phyloP scores from a whole-genome alignment of 1,284 basidiomycete species.

The Boletus holoroseus region DNA sequence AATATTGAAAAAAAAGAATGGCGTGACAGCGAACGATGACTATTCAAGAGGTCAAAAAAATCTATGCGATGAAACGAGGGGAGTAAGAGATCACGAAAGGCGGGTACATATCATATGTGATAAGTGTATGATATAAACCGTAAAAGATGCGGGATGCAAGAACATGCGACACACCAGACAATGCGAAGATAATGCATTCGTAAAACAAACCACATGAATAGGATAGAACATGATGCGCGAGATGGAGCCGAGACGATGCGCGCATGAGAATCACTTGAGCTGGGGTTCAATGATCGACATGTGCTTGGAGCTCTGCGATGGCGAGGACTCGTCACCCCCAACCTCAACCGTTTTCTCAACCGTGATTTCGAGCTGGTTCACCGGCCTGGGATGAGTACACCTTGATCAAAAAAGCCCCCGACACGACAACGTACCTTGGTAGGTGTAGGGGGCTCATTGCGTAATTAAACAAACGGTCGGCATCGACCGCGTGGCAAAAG shows the following conservation, averaged over 20 bases:
- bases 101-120: neutral
- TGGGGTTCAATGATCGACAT: constrained; percentile 1
- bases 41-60: neutral
- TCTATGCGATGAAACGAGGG: neutral
- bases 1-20: neutral
- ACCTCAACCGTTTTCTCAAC: constrained; percentile 30
- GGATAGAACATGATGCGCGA: neutral
- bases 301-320: neutral
- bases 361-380: constrained; percentile 27
- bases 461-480: constrained; percentile 3
- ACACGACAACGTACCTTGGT: constrained; percentile 19
- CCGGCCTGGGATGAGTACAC: neutral
- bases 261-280: neutral
- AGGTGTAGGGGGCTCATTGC: constrained; percentile 3
- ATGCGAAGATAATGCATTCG: neutral
- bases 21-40: neutral
- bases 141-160: neutral
- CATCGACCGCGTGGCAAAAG: neutral
- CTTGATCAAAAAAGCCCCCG: neutral
- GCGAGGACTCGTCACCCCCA: constrained; percentile 3
- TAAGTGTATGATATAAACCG: neutral
- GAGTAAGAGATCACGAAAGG: neutral
- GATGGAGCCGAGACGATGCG: neutral
- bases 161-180: neutral
- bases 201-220: neutral